Evolutionary conservation across 2,329 filamentous ascomycete genomes (phyloP), one percentile per base, ranked within the genome.

Genomic region (Fusarium oligoseptatum): DNA sequence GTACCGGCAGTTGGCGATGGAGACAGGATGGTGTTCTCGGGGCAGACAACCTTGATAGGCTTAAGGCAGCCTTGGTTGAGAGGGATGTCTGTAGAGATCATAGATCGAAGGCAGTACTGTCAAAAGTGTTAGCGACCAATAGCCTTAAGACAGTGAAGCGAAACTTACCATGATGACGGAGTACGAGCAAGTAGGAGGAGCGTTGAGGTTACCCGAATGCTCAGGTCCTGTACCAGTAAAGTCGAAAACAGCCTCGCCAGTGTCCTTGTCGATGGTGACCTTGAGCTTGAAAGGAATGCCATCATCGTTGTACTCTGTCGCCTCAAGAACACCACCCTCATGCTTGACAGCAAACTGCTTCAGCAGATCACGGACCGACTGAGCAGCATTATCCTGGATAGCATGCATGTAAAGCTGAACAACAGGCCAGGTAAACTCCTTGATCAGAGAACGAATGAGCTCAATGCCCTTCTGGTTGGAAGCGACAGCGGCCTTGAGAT

Each of bases 391-490:
- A 68, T 91, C 88, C 80, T 97, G 94, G 72, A 97, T 97, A 32
- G 89, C 93, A 57, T 89, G 87, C 94, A 97, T 97, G 82, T 96
- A 96, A 78, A 94, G 92, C 76, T 95, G 92, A 0, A 97, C 94
- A 0, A 93, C 92, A 3, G 91, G 87, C 76, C 94, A 91, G 17
- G 92, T 92, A 76, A 95, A 97, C 77, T 97, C 94, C 20, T 90
- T 88, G 74, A 97, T 95, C 2, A 97, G 85, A 0, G 89, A 87
- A 60, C 89, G 89, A 74, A 97, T 97, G 24, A 95, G 84, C 58
- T 90, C 90, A 73, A 97, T 97, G 7, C 94, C 94, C 74, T 95
- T 95, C 73, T 95, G 92, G 79, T 97, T 97, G 4, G 94, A 93
- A 0, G 94, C 94, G 3, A 97, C 92, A 78, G 96, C 94, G 0